Evolutionary conservation across 1,139 yeast species (phyloP), one percentile per base, ranked within the genome.

Genomic region (Geotrichum restrictum): DNA sequence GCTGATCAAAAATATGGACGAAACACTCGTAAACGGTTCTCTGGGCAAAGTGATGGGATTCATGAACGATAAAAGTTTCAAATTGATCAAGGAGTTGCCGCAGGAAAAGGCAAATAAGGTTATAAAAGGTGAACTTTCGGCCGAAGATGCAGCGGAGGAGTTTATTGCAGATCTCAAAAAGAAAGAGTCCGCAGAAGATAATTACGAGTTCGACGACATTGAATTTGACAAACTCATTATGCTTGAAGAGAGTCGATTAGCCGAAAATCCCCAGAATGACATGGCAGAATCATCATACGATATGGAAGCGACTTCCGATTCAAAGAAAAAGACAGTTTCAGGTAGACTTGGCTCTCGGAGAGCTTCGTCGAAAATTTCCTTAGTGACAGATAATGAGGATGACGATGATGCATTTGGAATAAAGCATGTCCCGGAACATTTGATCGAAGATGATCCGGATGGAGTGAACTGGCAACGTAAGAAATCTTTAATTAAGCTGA

Each of bases 1-100:
- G 98, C 83, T 94, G 76, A 80, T 93, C 56, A 93, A 93, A 67
- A 94, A 93, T 66, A 77, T 87, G 54, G 97, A 91, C 66, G 88
- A 83, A 24, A 80, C 85, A 0, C 74, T 93, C 45, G 98, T 94
- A 3, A 93, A 93, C 69, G 99, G 99, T 0, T 83, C 96, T 0
- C 71, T 93, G 45, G 99, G 99, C 0, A 84, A 78, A 57, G 91
- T 93, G 1, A 68, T 89, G 29, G 95, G 81, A 53, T 91, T 93
- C 62, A 73, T 85, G 64, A 80, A 78, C 53, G 78, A 79, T 18
- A 81, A 80, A 33, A 77, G 83, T 0, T 63, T 72, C 55, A 56
- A 53, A 42, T 52, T 60, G 49, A 49, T 61, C 13, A 55, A 60
- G 19, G 56, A 60, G n/a, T 59, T 57, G 4, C 57, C 55, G 16